phyloP scores from a whole-genome alignment of 768 basidiomycete species.

The Cystobasidium onofrii region DNA sequence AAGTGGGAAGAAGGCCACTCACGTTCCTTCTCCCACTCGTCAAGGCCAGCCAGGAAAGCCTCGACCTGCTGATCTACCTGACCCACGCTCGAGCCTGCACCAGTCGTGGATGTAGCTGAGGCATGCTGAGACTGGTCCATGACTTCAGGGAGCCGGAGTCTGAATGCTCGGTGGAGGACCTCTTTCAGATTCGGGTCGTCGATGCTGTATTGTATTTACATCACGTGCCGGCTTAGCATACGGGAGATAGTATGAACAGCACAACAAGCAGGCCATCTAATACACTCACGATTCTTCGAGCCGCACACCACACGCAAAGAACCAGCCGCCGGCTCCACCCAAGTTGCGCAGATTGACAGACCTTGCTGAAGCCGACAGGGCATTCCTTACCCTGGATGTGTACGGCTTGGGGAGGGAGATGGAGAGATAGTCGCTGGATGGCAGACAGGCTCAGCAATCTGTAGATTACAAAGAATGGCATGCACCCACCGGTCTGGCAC shows the following conservation, averaged over 20 bases:
- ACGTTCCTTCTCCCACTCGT: conserved; percentile 43
- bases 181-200: conserved; percentile 34
- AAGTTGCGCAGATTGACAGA: conserved; percentile 41
- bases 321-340: conserved; percentile 41
- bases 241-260: background rate
- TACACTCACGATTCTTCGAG: conserved; percentile 34
- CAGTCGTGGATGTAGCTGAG: conserved; percentile 34
- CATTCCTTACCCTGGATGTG: conserved; percentile 38
- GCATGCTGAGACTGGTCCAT: conserved; percentile 43
- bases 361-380: conserved; percentile 37
- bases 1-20: background rate
- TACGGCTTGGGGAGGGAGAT: conserved; percentile 39
- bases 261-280: background rate
- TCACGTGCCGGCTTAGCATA: background rate
- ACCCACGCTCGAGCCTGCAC: conserved; percentile 27
- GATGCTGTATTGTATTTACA: conserved; percentile 23
- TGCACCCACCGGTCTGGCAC: conserved; percentile 29
- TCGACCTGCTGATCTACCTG: conserved; percentile 36
- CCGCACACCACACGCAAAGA: conserved; percentile 39
- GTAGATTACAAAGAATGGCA: too few relatives aligned
- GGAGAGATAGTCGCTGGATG: conserved; percentile 37
- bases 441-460: too few relatives aligned
- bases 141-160: conserved; percentile 37
- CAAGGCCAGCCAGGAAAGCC: conserved; percentile 40
- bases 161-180: conserved; percentile 37